These are phyloP conservation scores for Leccinellum luteum DNA, from an alignment of 768 basidiomycete species.

Conservation along the genomic window DNA sequence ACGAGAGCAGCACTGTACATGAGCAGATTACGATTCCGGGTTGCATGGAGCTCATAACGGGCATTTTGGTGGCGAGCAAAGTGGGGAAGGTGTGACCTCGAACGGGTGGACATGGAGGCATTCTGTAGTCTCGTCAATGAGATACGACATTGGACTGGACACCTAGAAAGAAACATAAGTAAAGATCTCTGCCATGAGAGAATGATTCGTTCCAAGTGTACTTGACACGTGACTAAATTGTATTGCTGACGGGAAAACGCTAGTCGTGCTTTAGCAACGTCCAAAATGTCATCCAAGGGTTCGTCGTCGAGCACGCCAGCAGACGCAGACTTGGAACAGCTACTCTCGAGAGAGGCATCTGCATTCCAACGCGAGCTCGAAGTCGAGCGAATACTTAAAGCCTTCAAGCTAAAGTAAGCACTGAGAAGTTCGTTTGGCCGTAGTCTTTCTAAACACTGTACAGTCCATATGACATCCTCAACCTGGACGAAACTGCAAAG, in stretches of 20 bases:
- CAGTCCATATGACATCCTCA: constrained; percentile 93
- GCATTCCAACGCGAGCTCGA: constrained; percentile 86
- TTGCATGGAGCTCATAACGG: constrained; percentile 44
- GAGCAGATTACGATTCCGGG: constrained; percentile 68
- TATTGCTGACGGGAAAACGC: neutral
- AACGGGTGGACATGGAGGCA: constrained; percentile 15
- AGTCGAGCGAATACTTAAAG: constrained; percentile 87
- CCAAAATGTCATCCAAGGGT: constrained; percentile 20
- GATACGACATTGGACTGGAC: no score
- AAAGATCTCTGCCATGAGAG: neutral
- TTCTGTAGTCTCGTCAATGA: neutral
- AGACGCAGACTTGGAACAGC: constrained; percentile 71
- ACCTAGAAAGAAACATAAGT: neutral
- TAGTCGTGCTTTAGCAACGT: neutral
- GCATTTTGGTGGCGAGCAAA: constrained; percentile 28
- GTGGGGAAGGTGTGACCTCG: neutral
- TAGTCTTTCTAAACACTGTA: neutral
- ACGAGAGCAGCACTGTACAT: constrained; percentile 87
- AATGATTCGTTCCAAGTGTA: neutral
- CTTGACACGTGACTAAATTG: constrained; percentile 20
- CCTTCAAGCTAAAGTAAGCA: constrained; percentile 93
- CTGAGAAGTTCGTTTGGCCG: neutral
- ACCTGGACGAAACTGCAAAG: constrained; percentile 67
- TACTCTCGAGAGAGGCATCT: constrained; percentile 76
- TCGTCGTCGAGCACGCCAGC: constrained; percentile 10